Conservation (phyloP, 2,329 filamentous ascomycete species). For the Pseudovirgaria hyperparasitica region DNA sequence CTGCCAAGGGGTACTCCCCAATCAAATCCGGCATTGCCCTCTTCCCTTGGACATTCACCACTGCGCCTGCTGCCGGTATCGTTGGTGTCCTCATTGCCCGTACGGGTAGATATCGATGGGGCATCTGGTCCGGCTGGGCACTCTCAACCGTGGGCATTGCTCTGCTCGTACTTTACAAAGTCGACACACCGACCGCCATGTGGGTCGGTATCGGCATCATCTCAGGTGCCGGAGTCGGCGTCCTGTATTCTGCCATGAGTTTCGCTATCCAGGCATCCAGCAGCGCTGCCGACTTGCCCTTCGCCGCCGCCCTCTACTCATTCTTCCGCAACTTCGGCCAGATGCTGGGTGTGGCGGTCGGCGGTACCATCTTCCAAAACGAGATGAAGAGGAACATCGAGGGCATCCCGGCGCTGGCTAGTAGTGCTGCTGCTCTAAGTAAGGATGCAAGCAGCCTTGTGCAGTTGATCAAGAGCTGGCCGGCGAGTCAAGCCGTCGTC, state of each 20-base stretch:
- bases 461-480: conserved; percentile 12
- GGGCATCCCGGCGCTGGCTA: conserved; percentile 9
- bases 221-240: conserved; percentile 28
- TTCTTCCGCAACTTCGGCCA: conserved; percentile 37
- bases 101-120: conserved; percentile 12
- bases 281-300: conserved; percentile 23
- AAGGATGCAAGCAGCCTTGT: conserved; percentile 15
- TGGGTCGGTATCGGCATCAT: conserved; percentile 34
- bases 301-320: conserved; percentile 28
- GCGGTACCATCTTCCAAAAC: conserved; percentile 29
- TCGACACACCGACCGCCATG: conserved; percentile 19
- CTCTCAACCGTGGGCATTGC: conserved; percentile 31
- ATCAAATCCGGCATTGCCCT: conserved; percentile 13
- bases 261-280: conserved; percentile 32
- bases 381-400: conserved; percentile 11
- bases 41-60: conserved; percentile 18
- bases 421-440: conserved; percentile 10
- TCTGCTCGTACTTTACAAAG: conserved; percentile 27
- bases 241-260: conserved; percentile 29
- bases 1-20: conserved; percentile 11
- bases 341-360: conserved; percentile 35
- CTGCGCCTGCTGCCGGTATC: conserved; percentile 11
- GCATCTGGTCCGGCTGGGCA: conserved; percentile 16
- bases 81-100: conserved; percentile 12
- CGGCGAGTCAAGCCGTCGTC: conserved; percentile 4